Evolutionary conservation across 257 asterid genomes (phyloP).

Genomic region (Catharanthus roseus): DNA sequence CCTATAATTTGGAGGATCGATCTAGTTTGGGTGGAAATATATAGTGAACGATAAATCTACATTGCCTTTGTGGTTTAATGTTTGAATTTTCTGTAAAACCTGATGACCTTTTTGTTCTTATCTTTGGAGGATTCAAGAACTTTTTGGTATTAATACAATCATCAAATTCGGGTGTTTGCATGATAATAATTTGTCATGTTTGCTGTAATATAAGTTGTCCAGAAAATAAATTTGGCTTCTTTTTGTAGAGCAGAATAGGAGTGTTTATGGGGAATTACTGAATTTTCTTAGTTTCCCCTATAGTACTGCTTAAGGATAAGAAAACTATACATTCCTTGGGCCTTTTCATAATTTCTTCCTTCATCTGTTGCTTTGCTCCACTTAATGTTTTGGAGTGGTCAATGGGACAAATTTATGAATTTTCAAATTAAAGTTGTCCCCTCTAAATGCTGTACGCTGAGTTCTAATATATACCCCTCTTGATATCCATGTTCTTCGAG

Average conservation of each 20-base stretch:
- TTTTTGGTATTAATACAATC: neutral
- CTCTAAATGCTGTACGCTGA: neutral
- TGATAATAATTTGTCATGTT: neutral
- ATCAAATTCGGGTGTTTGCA: slow-evolving; percentile 1
- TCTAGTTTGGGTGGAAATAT: neutral
- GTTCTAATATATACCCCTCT: neutral
- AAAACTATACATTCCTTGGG: neutral
- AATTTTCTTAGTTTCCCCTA: neutral
- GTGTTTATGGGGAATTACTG: neutral
- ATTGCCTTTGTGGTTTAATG: no score
- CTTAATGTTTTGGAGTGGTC: neutral
- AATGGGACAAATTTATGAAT: neutral
- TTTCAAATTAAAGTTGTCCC: neutral
- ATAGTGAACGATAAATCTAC: slow-evolving; percentile 1
- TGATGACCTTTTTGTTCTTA: no score
- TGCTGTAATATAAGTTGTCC: neutral
- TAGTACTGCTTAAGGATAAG: neutral
- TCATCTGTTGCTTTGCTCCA: neutral
- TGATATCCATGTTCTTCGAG: neutral
- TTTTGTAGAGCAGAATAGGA: no score
- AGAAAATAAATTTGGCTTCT: neutral
- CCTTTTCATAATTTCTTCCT: neutral
- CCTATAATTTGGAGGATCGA: neutral
- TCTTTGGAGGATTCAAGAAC: neutral
- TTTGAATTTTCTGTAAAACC: neutral